Percentiles rank a stretch among this genome's conserved stretches.
Conservation (phyloP, 2,329 filamentous ascomycete genomes). For the Fusarium sp. region DNA sequence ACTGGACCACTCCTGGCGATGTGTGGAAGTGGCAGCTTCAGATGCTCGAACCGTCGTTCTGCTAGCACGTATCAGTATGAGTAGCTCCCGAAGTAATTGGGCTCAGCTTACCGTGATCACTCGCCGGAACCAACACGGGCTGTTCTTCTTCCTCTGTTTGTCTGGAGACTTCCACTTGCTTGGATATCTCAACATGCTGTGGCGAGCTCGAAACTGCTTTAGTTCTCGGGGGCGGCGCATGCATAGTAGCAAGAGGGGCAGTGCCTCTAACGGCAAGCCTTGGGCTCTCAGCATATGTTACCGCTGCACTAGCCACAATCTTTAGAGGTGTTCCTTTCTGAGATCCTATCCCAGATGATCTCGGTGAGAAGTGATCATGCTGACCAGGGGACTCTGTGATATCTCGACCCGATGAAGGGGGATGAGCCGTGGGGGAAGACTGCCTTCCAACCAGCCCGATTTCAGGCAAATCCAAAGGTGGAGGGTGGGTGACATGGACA, state of each 20-base stretch:
- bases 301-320: not conserved
- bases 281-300: not conserved
- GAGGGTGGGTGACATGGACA: not conserved
- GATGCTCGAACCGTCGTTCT: slow-evolving; percentile 4
- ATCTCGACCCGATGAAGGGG: not conserved
- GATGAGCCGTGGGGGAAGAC: not conserved
- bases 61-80: not conserved
- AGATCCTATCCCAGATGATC: not conserved
- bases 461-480: slow-evolving; percentile 36
- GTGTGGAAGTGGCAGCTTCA: slow-evolving; percentile 27
- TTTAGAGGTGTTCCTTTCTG: not conserved
- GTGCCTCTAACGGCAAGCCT: not conserved
- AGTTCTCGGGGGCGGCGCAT: not conserved
- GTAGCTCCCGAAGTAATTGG: not conserved
- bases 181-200: not conserved
- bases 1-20: not conserved
- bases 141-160: not conserved
- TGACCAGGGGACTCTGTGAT: not conserved
- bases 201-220: not conserved
- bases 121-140: not conserved
- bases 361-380: not conserved
- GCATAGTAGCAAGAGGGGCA: not conserved
- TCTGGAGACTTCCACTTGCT: not conserved
- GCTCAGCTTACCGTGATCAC: not conserved
- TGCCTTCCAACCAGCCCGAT: slow-evolving; percentile 15